Percentiles rank a stretch among this genome's conserved stretches.
Evolutionary conservation across 2,329 filamentous ascomycete genomes (phyloP).

Genomic region (Aureobasidium melanogenum): DNA sequence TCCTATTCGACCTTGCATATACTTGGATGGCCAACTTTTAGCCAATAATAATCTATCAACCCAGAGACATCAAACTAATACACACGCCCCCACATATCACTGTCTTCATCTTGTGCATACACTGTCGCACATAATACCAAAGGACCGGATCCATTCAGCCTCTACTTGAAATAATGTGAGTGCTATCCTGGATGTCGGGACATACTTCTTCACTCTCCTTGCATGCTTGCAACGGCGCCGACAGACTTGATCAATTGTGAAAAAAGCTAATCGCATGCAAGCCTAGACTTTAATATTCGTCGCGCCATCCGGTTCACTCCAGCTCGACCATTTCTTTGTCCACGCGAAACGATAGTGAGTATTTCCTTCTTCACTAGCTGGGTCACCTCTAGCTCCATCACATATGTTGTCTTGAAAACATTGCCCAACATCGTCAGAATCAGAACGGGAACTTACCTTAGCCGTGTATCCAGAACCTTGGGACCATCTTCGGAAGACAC

Average conservation of each 20-base stretch:
- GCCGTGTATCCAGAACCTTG: constrained; percentile 20
- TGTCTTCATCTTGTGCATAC: constrained; percentile 10
- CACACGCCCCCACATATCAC: constrained; percentile 3
- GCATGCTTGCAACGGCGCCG: constrained; percentile 4
- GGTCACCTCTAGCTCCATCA: neutral
- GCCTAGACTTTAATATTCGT: constrained; percentile 9
- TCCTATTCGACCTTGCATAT: constrained; percentile 10
- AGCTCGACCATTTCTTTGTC: constrained; percentile 10
- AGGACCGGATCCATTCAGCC: constrained; percentile 11
- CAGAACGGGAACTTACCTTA: constrained; percentile 11
- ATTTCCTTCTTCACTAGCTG: neutral
- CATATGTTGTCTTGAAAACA: constrained; percentile 11
- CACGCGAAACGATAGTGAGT: constrained; percentile 11
- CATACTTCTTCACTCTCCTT: constrained; percentile 7
- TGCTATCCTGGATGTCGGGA: constrained; percentile 10
- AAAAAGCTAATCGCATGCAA: constrained; percentile 5
- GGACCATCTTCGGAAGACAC: constrained; percentile 23
- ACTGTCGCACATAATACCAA: constrained; percentile 13
- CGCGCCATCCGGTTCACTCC: constrained; percentile 9
- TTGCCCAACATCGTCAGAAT: constrained; percentile 4
- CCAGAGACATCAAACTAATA: constrained; percentile 13
- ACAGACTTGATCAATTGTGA: neutral
- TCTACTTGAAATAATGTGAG: constrained; percentile 11
- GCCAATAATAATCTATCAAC: constrained; percentile 5
- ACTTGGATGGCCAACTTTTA: constrained; percentile 7